A percentile compares a stretch with the other conserved stretches of the same genome.
These are phyloP conservation scores for Candida tropicalis DNA, from an alignment of 1,139 yeast genomes.

Conservation along the genomic window DNA sequence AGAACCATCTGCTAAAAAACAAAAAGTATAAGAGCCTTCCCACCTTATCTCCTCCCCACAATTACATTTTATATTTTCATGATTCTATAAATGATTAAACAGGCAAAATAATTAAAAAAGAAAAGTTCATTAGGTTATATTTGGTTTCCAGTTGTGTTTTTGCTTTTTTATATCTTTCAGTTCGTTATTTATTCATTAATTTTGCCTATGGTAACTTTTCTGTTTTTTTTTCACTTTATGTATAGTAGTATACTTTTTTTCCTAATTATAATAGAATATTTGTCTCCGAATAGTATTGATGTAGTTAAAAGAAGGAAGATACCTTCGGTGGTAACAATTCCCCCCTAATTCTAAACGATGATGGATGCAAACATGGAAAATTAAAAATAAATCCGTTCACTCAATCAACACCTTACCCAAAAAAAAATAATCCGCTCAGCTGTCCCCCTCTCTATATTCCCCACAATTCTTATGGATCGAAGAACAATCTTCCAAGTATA, in stretches of 20 bases:
- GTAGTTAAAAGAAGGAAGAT: no score
- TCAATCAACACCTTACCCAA: background rate
- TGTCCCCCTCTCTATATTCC: background rate
- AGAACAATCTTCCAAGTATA: background rate
- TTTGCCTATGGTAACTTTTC: background rate
- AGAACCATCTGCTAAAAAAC: slow-evolving; percentile 41
- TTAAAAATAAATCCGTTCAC: slow-evolving; percentile 1
- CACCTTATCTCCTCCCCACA: no score
- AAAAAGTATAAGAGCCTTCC: slow-evolving; percentile 27
- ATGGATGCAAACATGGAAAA: background rate
- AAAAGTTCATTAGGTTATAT: slow-evolving; percentile 2
- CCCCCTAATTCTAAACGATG: no score
- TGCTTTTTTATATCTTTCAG: background rate
- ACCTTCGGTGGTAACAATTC: no score
- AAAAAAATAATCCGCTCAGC: background rate
- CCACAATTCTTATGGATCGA: no score
- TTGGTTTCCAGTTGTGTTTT: background rate
- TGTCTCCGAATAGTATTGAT: no score
- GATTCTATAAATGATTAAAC: background rate
- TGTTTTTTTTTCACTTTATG: background rate
- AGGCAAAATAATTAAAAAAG: no score
- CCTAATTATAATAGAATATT: background rate
- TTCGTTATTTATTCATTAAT: slow-evolving; percentile 3
- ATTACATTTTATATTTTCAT: background rate
- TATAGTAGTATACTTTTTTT: background rate